Evolutionary conservation across 257 asterid genomes (phyloP), one percentile per base, ranked within the genome.

Genomic region (Fraxinus americana): DNA sequence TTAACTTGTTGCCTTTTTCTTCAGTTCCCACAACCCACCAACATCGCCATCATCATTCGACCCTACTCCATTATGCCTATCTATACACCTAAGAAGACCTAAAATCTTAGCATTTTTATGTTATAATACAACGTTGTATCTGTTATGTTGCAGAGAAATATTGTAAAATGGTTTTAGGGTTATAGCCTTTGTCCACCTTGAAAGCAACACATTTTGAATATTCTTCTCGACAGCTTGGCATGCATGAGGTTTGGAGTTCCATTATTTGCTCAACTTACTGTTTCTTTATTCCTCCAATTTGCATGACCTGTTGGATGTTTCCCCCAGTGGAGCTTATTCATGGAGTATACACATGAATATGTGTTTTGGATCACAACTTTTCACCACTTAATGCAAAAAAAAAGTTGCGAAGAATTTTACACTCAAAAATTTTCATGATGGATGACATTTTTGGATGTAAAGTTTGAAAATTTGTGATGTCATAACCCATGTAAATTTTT

Each of bases 61-160:
- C 85, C 81, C 84, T 82, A 54, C 77, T 48, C 85, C 83, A 87
- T 89, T 73, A 87, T 83, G 81, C 82, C 83, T 82, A 83, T 79
- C 88, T 81, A 82, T 36, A 68, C 66, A 4, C 23, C 36, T 65
- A 83, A 52, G 69, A 67, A 43, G n/a, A 71, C 74, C 74, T 70
- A 65, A 74, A 2, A 32, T 41, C 76, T 57, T 25, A 45, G 67
- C 70, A 78, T 41, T 71, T 70, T 79, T 72, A n/a, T 34, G 17
- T 54, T 34, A 59, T 59, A 59, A 66, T 63, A 61, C 54, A 74
- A 41, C 48, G 48, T 10, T 35, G 13, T 48, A 43, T 52, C 48
- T 54, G 74, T 81, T 70, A 78, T 78, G 70, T 73, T 65, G 54
- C 54, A 13, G 19, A 45, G 54, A 13, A 45, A 45, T 19, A 45